Evolutionary conservation across 805 yeast species (phyloP).

Genomic region (Saccharomycopsis olivae): DNA sequence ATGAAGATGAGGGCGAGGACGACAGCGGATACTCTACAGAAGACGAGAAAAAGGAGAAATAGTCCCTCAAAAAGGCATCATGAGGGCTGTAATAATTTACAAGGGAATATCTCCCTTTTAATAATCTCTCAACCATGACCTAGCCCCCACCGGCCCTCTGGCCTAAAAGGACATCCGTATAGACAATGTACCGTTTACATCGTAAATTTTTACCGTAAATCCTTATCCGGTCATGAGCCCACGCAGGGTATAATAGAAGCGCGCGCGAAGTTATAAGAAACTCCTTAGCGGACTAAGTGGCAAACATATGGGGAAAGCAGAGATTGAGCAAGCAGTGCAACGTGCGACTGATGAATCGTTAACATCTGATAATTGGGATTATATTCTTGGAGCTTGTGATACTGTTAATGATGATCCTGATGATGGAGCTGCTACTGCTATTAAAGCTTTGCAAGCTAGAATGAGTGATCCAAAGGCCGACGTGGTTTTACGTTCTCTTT

Average conservation of each 20-base stretch:
- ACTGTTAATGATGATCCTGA: constrained; percentile 51
- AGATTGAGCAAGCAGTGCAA: background rate
- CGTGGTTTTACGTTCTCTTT: constrained; percentile 47
- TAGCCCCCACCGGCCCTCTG: too few relatives aligned
- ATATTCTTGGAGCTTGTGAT: constrained; percentile 57
- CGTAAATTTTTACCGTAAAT: too few relatives aligned
- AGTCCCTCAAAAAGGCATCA: background rate
- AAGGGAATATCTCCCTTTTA: too few relatives aligned
- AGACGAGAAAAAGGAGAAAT: background rate
- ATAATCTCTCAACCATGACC: too few relatives aligned
- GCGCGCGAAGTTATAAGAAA: too few relatives aligned
- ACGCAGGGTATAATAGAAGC: too few relatives aligned
- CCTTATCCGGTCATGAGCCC: too few relatives aligned
- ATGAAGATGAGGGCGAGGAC: constrained; percentile 46
- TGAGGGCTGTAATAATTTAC: too few relatives aligned
- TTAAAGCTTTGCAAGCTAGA: constrained; percentile 36
- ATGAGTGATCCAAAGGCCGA: constrained; percentile 50
- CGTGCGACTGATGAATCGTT: constrained; percentile 58
- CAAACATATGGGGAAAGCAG: too few relatives aligned
- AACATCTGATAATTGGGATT: constrained; percentile 59
- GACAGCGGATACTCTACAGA: constrained; percentile 16
- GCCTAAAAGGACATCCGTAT: too few relatives aligned
- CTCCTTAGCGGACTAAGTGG: too few relatives aligned
- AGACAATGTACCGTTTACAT: too few relatives aligned
- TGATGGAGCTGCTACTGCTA: constrained; percentile 37